Evolutionary conservation across 2,329 filamentous ascomycete species (phyloP).

Genomic region (Colletotrichum tanaceti): DNA sequence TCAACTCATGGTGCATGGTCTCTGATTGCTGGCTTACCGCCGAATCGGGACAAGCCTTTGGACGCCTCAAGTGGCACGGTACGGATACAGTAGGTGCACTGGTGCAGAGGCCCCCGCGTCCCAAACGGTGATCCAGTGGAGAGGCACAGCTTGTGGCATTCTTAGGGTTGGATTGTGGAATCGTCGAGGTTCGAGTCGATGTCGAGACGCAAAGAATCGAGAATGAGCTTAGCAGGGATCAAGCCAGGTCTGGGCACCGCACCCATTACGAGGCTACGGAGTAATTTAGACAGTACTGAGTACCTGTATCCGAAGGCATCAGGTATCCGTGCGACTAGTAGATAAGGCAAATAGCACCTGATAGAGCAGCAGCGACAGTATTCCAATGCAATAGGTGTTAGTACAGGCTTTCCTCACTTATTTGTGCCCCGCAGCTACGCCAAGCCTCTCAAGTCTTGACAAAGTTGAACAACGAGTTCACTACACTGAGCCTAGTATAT

Average conservation of each 20-base stretch:
- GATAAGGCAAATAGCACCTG: too few relatives aligned
- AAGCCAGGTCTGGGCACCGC: background rate
- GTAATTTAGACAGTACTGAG: too few relatives aligned
- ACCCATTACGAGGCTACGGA: background rate
- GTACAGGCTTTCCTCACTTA: too few relatives aligned
- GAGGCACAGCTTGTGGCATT: background rate
- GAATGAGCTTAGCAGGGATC: background rate
- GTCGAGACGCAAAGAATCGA: background rate
- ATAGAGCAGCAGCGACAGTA: too few relatives aligned
- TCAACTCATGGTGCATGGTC: background rate
- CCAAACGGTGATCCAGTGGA: background rate
- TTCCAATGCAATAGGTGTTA: too few relatives aligned
- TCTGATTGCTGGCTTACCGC: background rate
- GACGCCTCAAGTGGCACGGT: background rate
- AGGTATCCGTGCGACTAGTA: too few relatives aligned
- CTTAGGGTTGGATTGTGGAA: background rate
- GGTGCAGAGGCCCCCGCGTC: background rate
- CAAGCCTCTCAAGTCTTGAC: too few relatives aligned
- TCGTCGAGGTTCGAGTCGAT: slow-evolving; percentile 1
- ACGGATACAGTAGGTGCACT: background rate
- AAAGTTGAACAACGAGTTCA: slow-evolving; percentile 4
- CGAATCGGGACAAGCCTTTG: background rate
- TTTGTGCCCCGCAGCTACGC: too few relatives aligned
- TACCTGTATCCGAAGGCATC: too few relatives aligned
- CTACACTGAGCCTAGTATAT: background rate